Evolutionary conservation across 2,329 filamentous ascomycete species (phyloP), one percentile per base, ranked within the genome.

Genomic region (Hirsutella thompsonii): DNA sequence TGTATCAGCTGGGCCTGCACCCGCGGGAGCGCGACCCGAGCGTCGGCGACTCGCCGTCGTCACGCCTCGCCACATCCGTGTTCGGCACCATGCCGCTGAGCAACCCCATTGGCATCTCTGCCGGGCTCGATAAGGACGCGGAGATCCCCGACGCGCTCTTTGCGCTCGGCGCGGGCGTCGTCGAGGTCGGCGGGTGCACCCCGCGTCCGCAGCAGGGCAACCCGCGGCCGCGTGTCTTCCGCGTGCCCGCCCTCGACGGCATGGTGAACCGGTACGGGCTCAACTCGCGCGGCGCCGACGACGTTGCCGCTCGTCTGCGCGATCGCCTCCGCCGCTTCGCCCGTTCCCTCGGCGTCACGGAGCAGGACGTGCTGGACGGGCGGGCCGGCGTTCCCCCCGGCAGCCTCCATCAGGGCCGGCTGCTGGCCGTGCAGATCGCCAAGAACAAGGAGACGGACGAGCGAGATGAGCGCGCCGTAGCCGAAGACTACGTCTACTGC

Each of bases 401-500:
- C n/a, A 86, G 83, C 60, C 66, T 98, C 51, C 64, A 69, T 13
- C 67, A 78, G 0, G 90, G 89, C 13, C 78, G 82, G 45, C 66
- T 95, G 43, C 70, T 98, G 46, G 82, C 86, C 14, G 88, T 98
- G 16, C 92, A 98, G 64, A 78, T 96, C 34, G 89, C 90, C 39
- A 98, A 98, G 77, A 96, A 96, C 67, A 96, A 95, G 69, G 71
- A 76, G 37, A 98, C 92, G 1, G 79, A 87, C 18, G 89, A 93
- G 56, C 70, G 72, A 37, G 86, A 96, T 55, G 81, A 94, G 45
- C 75, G 82, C 34, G 89, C 88, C 26, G 82, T 96, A 39, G 72
- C 74, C 20, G 76, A 82, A 52, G 77, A 81, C 56, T 95, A 96
- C 56, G 83, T 92, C n/a, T 85, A 83, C 60, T 94, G 90, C 53